These are phyloP conservation scores for Tripterygium wilfordii DNA, from an alignment of 177 flowering plant genomes.

Conservation along the genomic window DNA sequence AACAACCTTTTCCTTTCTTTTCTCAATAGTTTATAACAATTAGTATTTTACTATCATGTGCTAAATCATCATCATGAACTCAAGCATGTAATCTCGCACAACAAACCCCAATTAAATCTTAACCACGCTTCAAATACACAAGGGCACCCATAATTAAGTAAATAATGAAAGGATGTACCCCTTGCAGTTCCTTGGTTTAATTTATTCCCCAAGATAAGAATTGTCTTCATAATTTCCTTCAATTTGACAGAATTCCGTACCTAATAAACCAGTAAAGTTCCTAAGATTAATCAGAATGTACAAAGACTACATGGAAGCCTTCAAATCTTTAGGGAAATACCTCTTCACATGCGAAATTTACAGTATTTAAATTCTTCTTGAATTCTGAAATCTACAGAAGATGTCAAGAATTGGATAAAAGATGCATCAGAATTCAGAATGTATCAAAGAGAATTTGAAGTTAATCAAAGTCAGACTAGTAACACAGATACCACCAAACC, in stretches of 20 bases:
- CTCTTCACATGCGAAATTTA: conserved; percentile 89
- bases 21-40: too few species aligned
- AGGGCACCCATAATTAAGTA: too few species aligned
- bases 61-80: too few species aligned
- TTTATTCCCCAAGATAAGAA: conserved; percentile 67
- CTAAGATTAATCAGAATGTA: not conserved
- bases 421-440: not conserved
- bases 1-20: too few species aligned
- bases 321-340: conserved; percentile 29
- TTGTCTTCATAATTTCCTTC: conserved; percentile 72
- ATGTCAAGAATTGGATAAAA: not conserved
- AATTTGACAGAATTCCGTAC: conserved; percentile 60
- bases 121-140: too few species aligned
- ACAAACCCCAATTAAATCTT: too few species aligned
- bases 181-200: conserved; percentile 87
- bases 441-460: not conserved
- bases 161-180: too few species aligned
- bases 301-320: not conserved
- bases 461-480: conserved; percentile 6
- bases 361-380: conserved; percentile 65
- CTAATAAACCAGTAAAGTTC: conserved; percentile 22
- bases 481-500: conserved; percentile 48
- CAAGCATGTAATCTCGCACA: too few species aligned
- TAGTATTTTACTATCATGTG: too few species aligned
- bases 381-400: conserved; percentile 76